Conservation (phyloP, 139 green algal species). For the Picochlorum sp. region DNA sequence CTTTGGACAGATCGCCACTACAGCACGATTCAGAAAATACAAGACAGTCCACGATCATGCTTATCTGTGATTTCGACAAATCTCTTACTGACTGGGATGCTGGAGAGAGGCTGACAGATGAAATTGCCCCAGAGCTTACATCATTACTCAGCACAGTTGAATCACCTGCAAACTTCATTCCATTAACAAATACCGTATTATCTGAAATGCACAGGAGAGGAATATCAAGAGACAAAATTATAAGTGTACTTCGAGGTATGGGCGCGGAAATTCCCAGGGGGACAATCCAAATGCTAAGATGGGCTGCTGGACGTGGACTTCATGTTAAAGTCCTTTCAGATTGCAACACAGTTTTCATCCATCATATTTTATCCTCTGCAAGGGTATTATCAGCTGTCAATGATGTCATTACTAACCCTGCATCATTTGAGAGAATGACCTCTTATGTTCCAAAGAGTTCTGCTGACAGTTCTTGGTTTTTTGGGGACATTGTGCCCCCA, state of each 20-base stretch:
- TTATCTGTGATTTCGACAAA: constrained; percentile 73
- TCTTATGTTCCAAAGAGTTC: not conserved
- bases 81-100: constrained; percentile 61
- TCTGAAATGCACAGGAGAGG: constrained; percentile 56
- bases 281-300: constrained; percentile 34
- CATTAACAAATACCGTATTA: constrained; percentile 65
- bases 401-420: constrained; percentile 54
- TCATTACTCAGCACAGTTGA: constrained; percentile 51
- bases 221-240: constrained; percentile 48
- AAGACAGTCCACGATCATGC: constrained; percentile 12
- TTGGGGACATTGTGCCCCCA: not conserved
- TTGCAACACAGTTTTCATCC: constrained; percentile 69
- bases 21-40: not conserved
- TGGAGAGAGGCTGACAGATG: constrained; percentile 47
- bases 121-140: constrained; percentile 71
- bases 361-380: constrained; percentile 47
- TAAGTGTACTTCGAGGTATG: constrained; percentile 43
- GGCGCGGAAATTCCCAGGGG: constrained; percentile 45
- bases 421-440: constrained; percentile 37
- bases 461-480: not conserved
- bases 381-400: constrained; percentile 14
- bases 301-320: constrained; percentile 3
- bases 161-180: constrained; percentile 59
- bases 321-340: constrained; percentile 50
- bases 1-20: not conserved